These are phyloP conservation scores for Talaromyces verruculosus DNA, from an alignment of 2,329 filamentous ascomycete genomes.

Conservation along the genomic window DNA sequence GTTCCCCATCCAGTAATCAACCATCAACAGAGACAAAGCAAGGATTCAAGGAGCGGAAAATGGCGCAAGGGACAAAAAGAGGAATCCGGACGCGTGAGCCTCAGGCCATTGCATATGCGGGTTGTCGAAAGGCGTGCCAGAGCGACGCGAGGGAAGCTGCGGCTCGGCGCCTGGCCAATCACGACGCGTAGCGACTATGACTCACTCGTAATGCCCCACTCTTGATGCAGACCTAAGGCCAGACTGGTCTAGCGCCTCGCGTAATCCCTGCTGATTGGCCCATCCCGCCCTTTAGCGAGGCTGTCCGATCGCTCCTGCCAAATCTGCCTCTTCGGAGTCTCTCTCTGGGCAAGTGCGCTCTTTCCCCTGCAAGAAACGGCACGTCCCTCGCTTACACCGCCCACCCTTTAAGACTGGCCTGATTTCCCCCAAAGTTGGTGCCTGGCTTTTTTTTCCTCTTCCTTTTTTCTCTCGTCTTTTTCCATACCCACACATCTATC, in stretches of 20 bases:
- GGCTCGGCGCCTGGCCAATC: conserved; percentile 9
- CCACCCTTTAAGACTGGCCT: conserved; percentile 41
- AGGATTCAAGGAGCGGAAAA: background rate
- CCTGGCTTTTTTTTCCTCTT: conserved; percentile 33
- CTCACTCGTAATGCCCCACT: conserved; percentile 13
- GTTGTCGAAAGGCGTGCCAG: conserved; percentile 13
- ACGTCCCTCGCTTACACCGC: conserved; percentile 11
- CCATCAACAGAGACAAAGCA: background rate
- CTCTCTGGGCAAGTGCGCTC: conserved; percentile 11
- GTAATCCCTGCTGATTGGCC: background rate
- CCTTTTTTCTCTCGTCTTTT: conserved; percentile 23
- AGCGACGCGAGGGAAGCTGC: conserved; percentile 8
- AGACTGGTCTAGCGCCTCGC: background rate
- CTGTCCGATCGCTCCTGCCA: conserved; percentile 8
- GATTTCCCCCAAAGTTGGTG: conserved; percentile 36
- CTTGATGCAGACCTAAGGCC: background rate
- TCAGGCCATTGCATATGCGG: background rate
- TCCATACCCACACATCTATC: conserved; percentile 23
- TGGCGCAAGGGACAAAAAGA: background rate
- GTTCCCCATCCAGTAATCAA: background rate
- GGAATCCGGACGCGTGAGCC: background rate
- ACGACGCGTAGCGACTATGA: conserved; percentile 6
- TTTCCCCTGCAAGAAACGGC: background rate
- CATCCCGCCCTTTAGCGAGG: background rate
- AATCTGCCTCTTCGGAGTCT: conserved; percentile 13